Conservation (phyloP, 169 alveolate species). For the Cardiosporidium cionae region DNA sequence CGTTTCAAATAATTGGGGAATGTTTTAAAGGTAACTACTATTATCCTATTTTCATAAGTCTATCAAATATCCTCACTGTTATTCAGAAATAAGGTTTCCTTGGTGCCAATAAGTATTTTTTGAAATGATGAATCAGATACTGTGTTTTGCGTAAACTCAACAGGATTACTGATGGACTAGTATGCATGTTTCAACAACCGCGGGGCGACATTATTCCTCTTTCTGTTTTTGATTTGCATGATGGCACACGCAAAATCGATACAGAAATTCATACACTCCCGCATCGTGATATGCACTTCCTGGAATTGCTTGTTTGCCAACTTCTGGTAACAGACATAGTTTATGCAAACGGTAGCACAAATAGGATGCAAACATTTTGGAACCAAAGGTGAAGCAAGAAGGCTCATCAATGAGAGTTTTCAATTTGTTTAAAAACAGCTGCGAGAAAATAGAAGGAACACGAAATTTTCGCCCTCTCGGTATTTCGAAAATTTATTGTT, state of each 20-base stretch:
- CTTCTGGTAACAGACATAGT: not conserved
- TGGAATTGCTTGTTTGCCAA: not conserved
- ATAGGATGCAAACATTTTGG: too few species aligned
- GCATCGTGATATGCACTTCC: not conserved
- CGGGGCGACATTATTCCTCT: not conserved
- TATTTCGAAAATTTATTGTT: not conserved
- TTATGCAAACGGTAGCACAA: not conserved
- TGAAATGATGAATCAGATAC: too few species aligned
- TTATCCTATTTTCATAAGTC: too few species aligned
- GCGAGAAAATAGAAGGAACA: not conserved
- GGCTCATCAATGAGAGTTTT: not conserved
- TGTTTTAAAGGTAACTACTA: not conserved
- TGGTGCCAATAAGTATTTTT: too few species aligned
- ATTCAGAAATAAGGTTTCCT: too few species aligned
- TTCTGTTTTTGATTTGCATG: not conserved
- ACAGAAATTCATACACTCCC: not conserved
- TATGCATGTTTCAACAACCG: not conserved
- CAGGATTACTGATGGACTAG: not conserved
- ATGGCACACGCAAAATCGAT: not conserved
- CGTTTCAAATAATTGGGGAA: not conserved
- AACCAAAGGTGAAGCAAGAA: not conserved
- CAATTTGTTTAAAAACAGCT: not conserved
- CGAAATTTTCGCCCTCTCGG: not conserved
- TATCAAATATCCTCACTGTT: too few species aligned
- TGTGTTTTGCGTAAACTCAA: too few species aligned